Evolutionary conservation across 2,329 filamentous ascomycete species (phyloP), one percentile per base, ranked within the genome.

Genomic region (Fusarium nelsonii): DNA sequence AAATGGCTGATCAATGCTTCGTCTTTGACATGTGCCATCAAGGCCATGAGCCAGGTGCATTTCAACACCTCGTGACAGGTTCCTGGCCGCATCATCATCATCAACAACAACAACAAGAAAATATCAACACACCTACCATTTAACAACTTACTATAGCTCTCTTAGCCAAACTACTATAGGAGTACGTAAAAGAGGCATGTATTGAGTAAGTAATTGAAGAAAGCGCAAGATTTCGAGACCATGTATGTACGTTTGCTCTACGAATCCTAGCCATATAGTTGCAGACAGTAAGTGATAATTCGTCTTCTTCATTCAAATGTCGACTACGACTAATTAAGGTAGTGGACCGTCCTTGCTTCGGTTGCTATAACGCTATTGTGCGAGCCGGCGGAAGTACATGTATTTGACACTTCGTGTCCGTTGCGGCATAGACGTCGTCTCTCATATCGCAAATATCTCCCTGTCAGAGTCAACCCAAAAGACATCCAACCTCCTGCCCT

Each of bases 401-500:
- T 51, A 60, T 43, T 44, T 46, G 26, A 39, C 44, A 54, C 41
- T 43, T 48, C 14, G 28, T 60, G 53, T 39, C 51, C 51, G 46
- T 51, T 37, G 41, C 62, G 40, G 45, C 39, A 58, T 44, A 40
- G 28, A 57, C 41, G 30, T 59, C 40, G 55, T 44, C 46, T 46
- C 39, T 28, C 36, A 60, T 62, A 58, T 44, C 53, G 44, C 50
- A 56, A 58, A 54, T 65, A 49, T 51, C 39, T 63, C 44, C 39
- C 23, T 53, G 18, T 51, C 65, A 72, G 63, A 65, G 69, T 46
- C 70, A 73, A 70, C 61, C 72, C 70, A 74, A 68, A 70, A 71
- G 48, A 56, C 72, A 74, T 73, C 72, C 73, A 74, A 74, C 61
- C 67, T 62, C 52, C 52, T 46, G 48, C 61, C 61, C 65, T 65